Percentiles rank a stretch among this genome's conserved stretches.
These are phyloP conservation scores for Avicennia marina DNA, from an alignment of 257 asterid species.

Conservation along the genomic window DNA sequence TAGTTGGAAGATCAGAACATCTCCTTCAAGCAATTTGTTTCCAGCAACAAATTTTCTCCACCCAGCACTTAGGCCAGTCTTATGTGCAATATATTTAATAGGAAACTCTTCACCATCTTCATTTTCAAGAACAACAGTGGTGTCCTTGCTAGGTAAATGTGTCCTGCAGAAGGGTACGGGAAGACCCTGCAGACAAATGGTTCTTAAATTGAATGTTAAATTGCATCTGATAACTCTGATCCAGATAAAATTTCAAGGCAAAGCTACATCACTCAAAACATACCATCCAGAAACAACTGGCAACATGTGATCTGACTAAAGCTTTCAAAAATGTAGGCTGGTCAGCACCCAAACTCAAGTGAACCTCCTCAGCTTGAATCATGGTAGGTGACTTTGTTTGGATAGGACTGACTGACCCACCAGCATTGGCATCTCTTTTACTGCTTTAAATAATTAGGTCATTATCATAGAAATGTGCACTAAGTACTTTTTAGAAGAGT, in stretches of 20 bases:
- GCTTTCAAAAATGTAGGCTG: slow-evolving; percentile 44
- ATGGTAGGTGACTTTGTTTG: slow-evolving; percentile 47
- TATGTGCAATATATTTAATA: slow-evolving; percentile 63
- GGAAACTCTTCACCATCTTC: slow-evolving; percentile 64
- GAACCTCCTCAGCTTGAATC: slow-evolving; percentile 69
- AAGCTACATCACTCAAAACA: too few species aligned
- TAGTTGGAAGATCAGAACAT: slow-evolving; percentile 70
- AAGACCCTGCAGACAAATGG: slow-evolving; percentile 47
- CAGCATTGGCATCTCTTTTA: slow-evolving; percentile 18
- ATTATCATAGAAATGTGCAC: not conserved
- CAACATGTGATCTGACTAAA: slow-evolving; percentile 74
- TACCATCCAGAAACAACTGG: slow-evolving; percentile 88
- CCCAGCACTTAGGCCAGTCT: slow-evolving; percentile 90
- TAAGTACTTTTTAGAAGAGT: not conserved
- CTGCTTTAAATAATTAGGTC: slow-evolving; percentile 20
- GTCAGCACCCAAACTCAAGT: slow-evolving; percentile 43
- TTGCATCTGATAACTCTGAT: not conserved
- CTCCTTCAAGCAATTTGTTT: slow-evolving; percentile 78
- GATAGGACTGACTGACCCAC: not conserved
- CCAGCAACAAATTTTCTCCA: slow-evolving; percentile 85
- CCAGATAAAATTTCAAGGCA: too few species aligned
- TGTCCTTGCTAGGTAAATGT: slow-evolving; percentile 60
- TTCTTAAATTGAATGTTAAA: not conserved
- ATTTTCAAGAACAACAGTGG: slow-evolving; percentile 44
- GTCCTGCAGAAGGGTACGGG: slow-evolving; percentile 81